Evolutionary conservation across 129 eudicot genomes (phyloP).

Genomic region (Flaveria brownii): DNA sequence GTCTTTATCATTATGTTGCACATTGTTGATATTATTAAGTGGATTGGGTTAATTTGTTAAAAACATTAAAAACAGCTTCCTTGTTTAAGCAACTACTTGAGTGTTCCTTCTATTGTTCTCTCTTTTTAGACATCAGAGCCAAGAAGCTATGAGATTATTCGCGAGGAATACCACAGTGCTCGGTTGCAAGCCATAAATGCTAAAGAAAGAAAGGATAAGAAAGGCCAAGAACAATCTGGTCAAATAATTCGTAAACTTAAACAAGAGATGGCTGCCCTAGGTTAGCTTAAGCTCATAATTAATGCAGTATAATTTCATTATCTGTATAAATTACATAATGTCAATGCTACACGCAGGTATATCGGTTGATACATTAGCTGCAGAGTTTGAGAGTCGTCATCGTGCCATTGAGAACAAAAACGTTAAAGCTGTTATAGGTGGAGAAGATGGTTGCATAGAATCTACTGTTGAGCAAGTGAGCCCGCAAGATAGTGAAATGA

Average conservation of each 20-base stretch:
- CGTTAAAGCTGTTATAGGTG: slow-evolving; percentile 29
- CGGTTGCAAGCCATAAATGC: slow-evolving; percentile 75
- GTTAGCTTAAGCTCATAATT: slow-evolving; percentile 36
- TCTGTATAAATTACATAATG: not conserved
- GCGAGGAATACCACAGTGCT: slow-evolving; percentile 75
- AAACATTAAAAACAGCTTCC: not conserved
- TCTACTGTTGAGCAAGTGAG: slow-evolving; percentile 31
- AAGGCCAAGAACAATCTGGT: slow-evolving; percentile 81
- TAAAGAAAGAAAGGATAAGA: slow-evolving; percentile 75
- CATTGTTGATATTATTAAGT: not conserved
- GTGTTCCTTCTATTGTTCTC: not conserved
- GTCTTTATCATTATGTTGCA: slow-evolving; percentile 5
- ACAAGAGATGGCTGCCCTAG: slow-evolving; percentile 91
- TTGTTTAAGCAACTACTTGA: slow-evolving; percentile 15
- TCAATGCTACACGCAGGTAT: slow-evolving; percentile 57
- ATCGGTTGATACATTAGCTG: slow-evolving; percentile 62
- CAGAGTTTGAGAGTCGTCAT: slow-evolving; percentile 48
- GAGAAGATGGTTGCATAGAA: slow-evolving; percentile 30
- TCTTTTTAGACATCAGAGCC: slow-evolving; percentile 51
- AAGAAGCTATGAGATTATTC: slow-evolving; percentile 63
- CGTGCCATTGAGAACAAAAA: slow-evolving; percentile 39
- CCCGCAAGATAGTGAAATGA: slow-evolving; percentile 27
- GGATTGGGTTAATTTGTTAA: not conserved
- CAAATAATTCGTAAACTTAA: slow-evolving; percentile 76
- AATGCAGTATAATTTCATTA: slow-evolving; percentile 6